Percentiles rank a stretch among this genome's conserved stretches.
Conservation (phyloP, 306 rosid genomes). For the Castanospermum australe region DNA sequence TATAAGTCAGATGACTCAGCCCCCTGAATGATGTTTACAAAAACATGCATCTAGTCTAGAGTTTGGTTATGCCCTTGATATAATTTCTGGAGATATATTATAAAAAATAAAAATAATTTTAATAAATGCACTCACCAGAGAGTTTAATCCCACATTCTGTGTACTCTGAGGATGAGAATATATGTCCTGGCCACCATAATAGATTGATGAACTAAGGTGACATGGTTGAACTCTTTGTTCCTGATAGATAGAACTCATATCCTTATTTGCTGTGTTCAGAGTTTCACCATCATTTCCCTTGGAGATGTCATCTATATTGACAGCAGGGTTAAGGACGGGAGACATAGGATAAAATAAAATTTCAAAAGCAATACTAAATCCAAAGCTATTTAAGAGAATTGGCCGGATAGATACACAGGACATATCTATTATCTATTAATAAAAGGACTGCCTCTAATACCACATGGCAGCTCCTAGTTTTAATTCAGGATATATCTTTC, state of each 20-base stretch:
- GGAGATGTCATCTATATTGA: slow-evolving; percentile 39
- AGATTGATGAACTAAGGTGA: slow-evolving; percentile 81
- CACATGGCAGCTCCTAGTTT: no score
- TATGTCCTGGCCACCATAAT: slow-evolving; percentile 83
- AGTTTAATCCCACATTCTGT: slow-evolving; percentile 32
- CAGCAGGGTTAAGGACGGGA: neutral
- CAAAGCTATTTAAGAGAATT: neutral
- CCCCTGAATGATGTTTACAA: neutral
- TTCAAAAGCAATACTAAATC: neutral
- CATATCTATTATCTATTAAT: no score
- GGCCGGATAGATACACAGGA: neutral
- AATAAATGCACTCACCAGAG: slow-evolving; percentile 40
- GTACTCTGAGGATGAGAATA: slow-evolving; percentile 51
- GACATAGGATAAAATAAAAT: neutral
- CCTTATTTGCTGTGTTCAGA: slow-evolving; percentile 36
- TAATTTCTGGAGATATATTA: neutral
- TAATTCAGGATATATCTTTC: no score
- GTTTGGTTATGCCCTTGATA: neutral
- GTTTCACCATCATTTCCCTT: slow-evolving; percentile 37
- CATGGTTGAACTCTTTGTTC: slow-evolving; percentile 80
- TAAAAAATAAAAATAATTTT: neutral
- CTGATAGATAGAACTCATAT: slow-evolving; percentile 47
- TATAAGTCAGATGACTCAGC: neutral
- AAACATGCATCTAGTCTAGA: neutral
- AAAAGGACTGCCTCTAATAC: no score